These are phyloP conservation scores for Saitozyma sp. DNA, from an alignment of 768 basidiomycete species.

Conservation along the genomic window DNA sequence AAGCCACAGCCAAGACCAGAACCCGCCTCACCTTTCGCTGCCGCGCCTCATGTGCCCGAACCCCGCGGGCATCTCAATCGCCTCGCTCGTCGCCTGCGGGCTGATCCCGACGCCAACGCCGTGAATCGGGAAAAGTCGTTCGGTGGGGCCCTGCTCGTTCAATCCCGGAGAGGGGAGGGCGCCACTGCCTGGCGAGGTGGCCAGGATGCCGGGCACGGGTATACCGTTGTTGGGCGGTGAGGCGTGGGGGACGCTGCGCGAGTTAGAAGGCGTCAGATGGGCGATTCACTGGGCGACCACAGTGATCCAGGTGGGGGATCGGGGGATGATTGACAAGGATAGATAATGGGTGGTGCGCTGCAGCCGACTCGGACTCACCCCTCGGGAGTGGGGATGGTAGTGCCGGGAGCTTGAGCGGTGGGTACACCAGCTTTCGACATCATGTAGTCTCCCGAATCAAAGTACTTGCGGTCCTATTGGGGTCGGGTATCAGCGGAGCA, in stretches of 20 bases:
- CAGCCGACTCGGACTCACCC: slow-evolving; percentile 61
- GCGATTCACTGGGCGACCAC: background rate
- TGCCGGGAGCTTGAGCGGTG: slow-evolving; percentile 86
- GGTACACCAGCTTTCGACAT: slow-evolving; percentile 88
- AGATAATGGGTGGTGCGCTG: slow-evolving; percentile 17
- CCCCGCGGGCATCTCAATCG: slow-evolving; percentile 38
- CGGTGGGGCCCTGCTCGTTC: background rate
- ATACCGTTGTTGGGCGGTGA: slow-evolving; percentile 63
- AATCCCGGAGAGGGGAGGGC: slow-evolving; percentile 4
- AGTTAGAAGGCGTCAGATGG: background rate
- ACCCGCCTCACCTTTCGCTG: slow-evolving; percentile 37
- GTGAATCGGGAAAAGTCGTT: slow-evolving; percentile 4
- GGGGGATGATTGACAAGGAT: slow-evolving; percentile 2
- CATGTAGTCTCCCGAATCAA: slow-evolving; percentile 98
- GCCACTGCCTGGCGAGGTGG: slow-evolving; percentile 5
- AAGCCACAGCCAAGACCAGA: no score
- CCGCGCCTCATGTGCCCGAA: slow-evolving; percentile 16
- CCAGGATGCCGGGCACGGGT: slow-evolving; percentile 1
- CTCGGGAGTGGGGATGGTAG: slow-evolving; percentile 96
- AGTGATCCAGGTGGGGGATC: background rate
- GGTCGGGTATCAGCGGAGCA: slow-evolving; percentile 3
- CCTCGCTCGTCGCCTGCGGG: slow-evolving; percentile 42
- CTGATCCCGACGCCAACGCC: slow-evolving; percentile 43
- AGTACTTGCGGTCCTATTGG: slow-evolving; percentile 94
- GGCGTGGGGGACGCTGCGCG: slow-evolving; percentile 82